A percentile compares a stretch with the other conserved stretches of the same genome.
Evolutionary conservation across 345 rosid species (phyloP).

Genomic region (Ceriops decandra): DNA sequence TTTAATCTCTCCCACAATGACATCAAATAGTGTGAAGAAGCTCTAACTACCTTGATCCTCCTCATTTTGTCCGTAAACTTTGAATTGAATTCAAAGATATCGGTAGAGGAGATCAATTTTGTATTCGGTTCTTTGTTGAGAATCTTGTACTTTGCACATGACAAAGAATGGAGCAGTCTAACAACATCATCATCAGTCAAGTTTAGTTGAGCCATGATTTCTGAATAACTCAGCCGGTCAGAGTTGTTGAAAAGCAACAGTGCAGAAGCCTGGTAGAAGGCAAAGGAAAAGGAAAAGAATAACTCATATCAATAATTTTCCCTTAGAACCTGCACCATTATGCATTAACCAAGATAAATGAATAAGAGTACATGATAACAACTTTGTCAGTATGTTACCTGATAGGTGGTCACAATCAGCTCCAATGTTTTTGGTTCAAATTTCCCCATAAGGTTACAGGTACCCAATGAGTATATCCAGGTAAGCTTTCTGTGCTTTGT

Average conservation of each 20-base stretch:
- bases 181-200: conserved; percentile 33
- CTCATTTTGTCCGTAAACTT: conserved; percentile 39
- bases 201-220: conserved; percentile 35
- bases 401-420: conserved; percentile 49
- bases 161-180: conserved; percentile 42
- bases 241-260: conserved; percentile 39
- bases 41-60: conserved; percentile 38
- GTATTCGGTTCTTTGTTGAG: conserved; percentile 37
- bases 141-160: conserved; percentile 41
- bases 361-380: not conserved
- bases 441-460: conserved; percentile 55
- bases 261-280: conserved; percentile 31
- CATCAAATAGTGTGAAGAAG: not conserved
- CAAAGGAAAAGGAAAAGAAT: not conserved
- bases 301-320: not conserved
- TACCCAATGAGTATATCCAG: conserved; percentile 66
- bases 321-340: not conserved
- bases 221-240: conserved; percentile 36
- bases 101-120: conserved; percentile 31
- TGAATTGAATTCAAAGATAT: conserved; percentile 37
- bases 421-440: conserved; percentile 58
- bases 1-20: not conserved
- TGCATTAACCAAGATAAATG: not conserved
- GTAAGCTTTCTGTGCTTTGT: conserved; percentile 57
- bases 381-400: conserved; percentile 15